Evolutionary conservation across 306 rosid genomes (phyloP), one percentile per base, ranked within the genome.

Genomic region (Medicago truncatula): DNA sequence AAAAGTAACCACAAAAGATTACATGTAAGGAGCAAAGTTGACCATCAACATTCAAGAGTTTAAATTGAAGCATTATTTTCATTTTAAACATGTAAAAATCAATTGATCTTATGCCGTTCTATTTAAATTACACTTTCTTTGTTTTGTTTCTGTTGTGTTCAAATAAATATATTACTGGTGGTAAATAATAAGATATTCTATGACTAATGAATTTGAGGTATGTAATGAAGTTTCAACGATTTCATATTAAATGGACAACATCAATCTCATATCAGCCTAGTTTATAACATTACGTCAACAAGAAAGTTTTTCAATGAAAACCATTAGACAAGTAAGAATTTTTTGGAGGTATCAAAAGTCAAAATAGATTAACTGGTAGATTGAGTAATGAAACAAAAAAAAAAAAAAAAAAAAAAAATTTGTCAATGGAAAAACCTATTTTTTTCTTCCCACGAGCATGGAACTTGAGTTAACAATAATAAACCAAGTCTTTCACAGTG

Each of bases 1-100:
- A 52, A 64, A 62, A 50, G 56, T n/a, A 46, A 75, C 8, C 53
- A 39, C 34, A 39, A 49, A 50, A 75, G 43, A 58, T 74, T 67
- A 13, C 40, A 68, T 1, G 9, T 1, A 14, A 62, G 49, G 67
- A 66, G 12, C 15, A 56, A 9, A 56, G 62, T 56, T 56, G 52
- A 46, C 9, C 8, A 43, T 25, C 4, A 46, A 28, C 4, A 28
- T 28, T 28, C 31, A 28, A 28, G 31, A 28, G 31, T 28, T 28
- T 3, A 28, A 28, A 28, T 28, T 28, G 31, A 28, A 28, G 0
- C 31, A 28, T 3, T 28, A 0, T 28, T 12, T 76, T 54, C 14
- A 16, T 44, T 67, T 21, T 8, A 56, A 41, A 20, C 15, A 23
- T 56, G 58, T 41, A 11, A 28, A 20, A 9, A 47, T 20, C 53